A percentile compares a stretch with the other conserved stretches of the same genome.
Evolutionary conservation across 2,329 filamentous ascomycete genomes (phyloP).

Genomic region (Torrubiella hemipterigena): DNA sequence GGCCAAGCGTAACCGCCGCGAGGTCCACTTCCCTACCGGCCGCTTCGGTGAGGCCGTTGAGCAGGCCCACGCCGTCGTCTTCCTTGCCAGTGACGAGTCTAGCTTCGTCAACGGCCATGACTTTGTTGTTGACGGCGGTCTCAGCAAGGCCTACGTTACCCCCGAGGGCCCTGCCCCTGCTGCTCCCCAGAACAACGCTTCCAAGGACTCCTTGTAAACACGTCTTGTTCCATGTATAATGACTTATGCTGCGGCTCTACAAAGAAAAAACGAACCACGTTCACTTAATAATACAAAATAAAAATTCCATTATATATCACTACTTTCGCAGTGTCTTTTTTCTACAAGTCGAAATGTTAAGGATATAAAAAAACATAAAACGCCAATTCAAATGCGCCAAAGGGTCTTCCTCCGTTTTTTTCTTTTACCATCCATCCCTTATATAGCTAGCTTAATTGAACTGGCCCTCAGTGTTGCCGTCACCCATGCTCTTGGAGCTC

Average conservation of each 20-base stretch:
- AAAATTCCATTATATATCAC: neutral
- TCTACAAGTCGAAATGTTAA: no score
- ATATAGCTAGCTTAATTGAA: conserved; percentile 34
- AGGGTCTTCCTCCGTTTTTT: no score
- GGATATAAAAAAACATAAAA: no score
- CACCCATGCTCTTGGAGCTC: conserved; percentile 85
- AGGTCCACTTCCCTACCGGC: conserved; percentile 80
- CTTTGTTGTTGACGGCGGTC: conserved; percentile 90
- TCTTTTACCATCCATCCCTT: no score
- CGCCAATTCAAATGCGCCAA: no score
- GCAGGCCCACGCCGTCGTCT: conserved; percentile 80
- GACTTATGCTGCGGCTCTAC: no score
- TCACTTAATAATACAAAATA: neutral
- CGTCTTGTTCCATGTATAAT: no score
- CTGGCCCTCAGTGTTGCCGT: conserved; percentile 77
- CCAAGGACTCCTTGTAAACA: conserved; percentile 31
- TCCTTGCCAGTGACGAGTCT: conserved; percentile 77
- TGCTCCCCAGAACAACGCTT: conserved; percentile 49
- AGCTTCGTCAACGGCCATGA: conserved; percentile 86
- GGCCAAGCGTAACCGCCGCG: conserved; percentile 68
- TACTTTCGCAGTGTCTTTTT: neutral
- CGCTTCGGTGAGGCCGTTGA: conserved; percentile 90
- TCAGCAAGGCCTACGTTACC: conserved; percentile 84
- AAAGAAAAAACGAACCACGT: no score
- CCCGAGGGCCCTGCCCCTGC: conserved; percentile 44